Evolutionary conservation across 306 rosid genomes (phyloP).

Genomic region (Cajanus cajan): DNA sequence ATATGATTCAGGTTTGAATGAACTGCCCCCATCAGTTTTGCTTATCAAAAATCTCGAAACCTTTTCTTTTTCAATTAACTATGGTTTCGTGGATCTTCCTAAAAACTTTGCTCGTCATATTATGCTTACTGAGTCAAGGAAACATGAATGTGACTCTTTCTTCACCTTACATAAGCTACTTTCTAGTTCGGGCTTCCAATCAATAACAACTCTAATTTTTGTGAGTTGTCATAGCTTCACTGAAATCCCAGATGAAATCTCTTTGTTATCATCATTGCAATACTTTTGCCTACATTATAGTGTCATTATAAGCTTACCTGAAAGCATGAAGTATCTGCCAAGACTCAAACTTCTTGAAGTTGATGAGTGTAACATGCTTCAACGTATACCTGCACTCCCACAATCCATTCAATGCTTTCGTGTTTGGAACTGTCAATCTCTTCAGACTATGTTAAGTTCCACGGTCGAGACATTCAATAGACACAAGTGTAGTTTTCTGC

Average conservation of each 20-base stretch:
- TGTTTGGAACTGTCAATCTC: neutral
- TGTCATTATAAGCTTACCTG: neutral
- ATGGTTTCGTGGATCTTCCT: neutral
- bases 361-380: neutral
- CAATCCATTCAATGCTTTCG: neutral
- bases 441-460: neutral
- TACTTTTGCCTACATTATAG: fast-evolving
- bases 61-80: neutral
- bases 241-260: constrained; percentile 8
- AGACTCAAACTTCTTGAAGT: neutral
- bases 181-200: neutral
- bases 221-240: neutral
- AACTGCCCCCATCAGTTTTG: constrained; percentile 11
- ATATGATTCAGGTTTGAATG: neutral
- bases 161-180: neutral
- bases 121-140: neutral
- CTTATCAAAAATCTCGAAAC: neutral
- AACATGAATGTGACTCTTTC: neutral
- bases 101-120: neutral
- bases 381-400: constrained; percentile 8
- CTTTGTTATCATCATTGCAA: neutral
- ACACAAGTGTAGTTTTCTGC: neutral
- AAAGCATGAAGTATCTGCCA: neutral
- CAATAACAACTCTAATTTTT: neutral
- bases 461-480: neutral